Conservation (phyloP, 257 asterid genomes). For the Linderniella brevidens region DNA sequence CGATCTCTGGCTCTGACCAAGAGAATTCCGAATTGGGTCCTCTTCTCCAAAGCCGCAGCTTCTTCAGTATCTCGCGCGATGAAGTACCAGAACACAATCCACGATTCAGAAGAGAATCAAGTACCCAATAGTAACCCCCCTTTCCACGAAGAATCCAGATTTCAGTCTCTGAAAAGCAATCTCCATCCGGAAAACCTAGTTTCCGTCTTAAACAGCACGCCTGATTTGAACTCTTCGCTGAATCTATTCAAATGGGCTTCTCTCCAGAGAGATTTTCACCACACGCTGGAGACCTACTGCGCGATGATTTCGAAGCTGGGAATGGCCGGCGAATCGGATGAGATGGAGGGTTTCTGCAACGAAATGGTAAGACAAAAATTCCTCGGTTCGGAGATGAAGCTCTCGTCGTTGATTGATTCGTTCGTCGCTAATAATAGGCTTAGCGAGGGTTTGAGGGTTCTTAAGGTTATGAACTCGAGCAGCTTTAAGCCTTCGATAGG, state of each 20-base stretch:
- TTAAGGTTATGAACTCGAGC: constrained; percentile 38
- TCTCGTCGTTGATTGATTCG: constrained; percentile 38
- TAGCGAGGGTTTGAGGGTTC: constrained; percentile 54
- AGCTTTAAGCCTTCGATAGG: constrained; percentile 31
- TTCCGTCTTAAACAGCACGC: constrained; percentile 31
- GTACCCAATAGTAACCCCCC: too few species aligned
- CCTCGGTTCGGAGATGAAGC: constrained; percentile 27
- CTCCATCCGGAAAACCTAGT: constrained; percentile 44
- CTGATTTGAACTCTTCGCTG: constrained; percentile 55
- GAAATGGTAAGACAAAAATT: constrained; percentile 53
- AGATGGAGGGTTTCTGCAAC: constrained; percentile 56
- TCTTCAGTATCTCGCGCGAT: constrained; percentile 46
- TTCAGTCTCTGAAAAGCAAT: constrained; percentile 28
- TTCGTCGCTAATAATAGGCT: constrained; percentile 33
- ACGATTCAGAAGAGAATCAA: constrained; percentile 18
- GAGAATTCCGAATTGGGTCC: constrained; percentile 28
- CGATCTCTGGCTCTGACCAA: constrained; percentile 21
- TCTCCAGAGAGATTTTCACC: constrained; percentile 38
- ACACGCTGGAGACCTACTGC: constrained; percentile 44
- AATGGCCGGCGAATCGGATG: constrained; percentile 50
- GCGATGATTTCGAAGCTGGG: constrained; percentile 61
- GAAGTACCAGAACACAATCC: constrained; percentile 12
- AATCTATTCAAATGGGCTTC: constrained; percentile 76
- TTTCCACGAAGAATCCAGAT: constrained; percentile 16
- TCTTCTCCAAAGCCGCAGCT: constrained; percentile 16